Conservation (phyloP, 768 basidiomycete species). For the Brasilioporus rufonigricans region DNA sequence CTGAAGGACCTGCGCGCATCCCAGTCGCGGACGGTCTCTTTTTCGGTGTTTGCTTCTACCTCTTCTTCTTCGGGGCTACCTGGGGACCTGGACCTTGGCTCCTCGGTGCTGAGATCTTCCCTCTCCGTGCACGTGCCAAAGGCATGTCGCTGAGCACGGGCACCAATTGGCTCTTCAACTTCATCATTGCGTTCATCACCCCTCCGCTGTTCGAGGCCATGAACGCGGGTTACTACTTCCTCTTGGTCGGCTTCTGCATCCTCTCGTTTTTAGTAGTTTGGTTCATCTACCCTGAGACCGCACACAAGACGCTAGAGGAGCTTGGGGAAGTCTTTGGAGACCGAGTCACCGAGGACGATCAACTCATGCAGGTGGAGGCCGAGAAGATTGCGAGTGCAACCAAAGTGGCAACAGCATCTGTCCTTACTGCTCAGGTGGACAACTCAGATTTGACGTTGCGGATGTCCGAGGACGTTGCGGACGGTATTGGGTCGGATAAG, state of each 20-base stretch:
- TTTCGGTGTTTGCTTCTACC: slow-evolving; percentile 51
- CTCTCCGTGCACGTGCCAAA: slow-evolving; percentile 37
- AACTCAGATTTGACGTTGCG: slow-evolving; percentile 28
- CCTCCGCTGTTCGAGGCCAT: slow-evolving; percentile 59
- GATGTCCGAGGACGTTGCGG: slow-evolving; percentile 15
- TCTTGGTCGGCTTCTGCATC: slow-evolving; percentile 46
- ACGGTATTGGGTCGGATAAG: slow-evolving; percentile 16
- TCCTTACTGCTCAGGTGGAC: slow-evolving; percentile 13
- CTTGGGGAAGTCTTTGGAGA: slow-evolving; percentile 51
- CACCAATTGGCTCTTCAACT: slow-evolving; percentile 35
- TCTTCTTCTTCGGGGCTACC: slow-evolving; percentile 57
- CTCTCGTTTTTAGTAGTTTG: slow-evolving; percentile 45
- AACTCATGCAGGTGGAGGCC: slow-evolving; percentile 11
- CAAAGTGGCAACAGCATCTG: slow-evolving; percentile 12
- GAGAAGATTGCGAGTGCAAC: slow-evolving; percentile 12
- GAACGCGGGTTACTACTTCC: slow-evolving; percentile 49
- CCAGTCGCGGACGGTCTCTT: slow-evolving; percentile 38
- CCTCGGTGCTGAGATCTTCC: slow-evolving; percentile 51
- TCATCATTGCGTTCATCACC: slow-evolving; percentile 45
- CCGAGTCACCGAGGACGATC: slow-evolving; percentile 24
- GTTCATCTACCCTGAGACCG: slow-evolving; percentile 51
- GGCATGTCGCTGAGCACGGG: slow-evolving; percentile 38
- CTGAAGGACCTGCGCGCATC: slow-evolving; percentile 29
- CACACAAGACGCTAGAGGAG: slow-evolving; percentile 45
- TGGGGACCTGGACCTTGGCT: slow-evolving; percentile 58